These are phyloP conservation scores for Starmerella floris DNA, from an alignment of 805 yeast species.

Conservation along the genomic window DNA sequence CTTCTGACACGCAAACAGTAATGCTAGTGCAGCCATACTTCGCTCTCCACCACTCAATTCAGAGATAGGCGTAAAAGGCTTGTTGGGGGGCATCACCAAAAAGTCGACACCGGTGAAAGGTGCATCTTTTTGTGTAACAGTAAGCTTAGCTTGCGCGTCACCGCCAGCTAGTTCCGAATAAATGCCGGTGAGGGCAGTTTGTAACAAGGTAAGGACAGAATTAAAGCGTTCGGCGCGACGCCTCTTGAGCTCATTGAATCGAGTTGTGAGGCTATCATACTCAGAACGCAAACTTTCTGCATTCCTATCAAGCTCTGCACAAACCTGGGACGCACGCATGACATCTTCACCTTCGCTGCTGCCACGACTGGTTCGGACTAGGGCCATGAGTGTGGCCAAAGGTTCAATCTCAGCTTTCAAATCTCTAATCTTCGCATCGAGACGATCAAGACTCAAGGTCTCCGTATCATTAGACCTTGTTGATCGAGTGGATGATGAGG, in stretches of 20 bases:
- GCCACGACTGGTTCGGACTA: neutral
- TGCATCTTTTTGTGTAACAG: constrained; percentile 77
- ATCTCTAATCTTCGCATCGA: constrained; percentile 2
- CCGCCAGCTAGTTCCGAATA: constrained; percentile 78
- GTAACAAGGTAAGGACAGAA: constrained; percentile 63
- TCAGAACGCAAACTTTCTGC: constrained; percentile 8
- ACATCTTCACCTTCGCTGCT: neutral
- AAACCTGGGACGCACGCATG: neutral
- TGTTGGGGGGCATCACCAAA: constrained; percentile 94
- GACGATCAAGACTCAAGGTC: constrained; percentile 10
- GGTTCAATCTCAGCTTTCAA: constrained; percentile 6
- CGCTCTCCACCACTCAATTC: constrained; percentile 92
- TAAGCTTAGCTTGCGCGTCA: constrained; percentile 60
- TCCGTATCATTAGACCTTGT: neutral
- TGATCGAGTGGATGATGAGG: neutral
- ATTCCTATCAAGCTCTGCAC: constrained; percentile 1
- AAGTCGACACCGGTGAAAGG: constrained; percentile 82
- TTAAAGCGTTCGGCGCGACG: constrained; percentile 52
- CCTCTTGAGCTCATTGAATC: constrained; percentile 45
- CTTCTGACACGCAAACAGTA: constrained; percentile 81
- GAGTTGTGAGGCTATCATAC: constrained; percentile 5
- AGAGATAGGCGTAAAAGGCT: constrained; percentile 84
- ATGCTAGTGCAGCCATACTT: constrained; percentile 88
- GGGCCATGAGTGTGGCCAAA: constrained; percentile 1
- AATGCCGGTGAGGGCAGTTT: constrained; percentile 54